Evolutionary conservation across 768 basidiomycete genomes (phyloP), one percentile per base, ranked within the genome.

Genomic region (Gautieria morchelliformis): DNA sequence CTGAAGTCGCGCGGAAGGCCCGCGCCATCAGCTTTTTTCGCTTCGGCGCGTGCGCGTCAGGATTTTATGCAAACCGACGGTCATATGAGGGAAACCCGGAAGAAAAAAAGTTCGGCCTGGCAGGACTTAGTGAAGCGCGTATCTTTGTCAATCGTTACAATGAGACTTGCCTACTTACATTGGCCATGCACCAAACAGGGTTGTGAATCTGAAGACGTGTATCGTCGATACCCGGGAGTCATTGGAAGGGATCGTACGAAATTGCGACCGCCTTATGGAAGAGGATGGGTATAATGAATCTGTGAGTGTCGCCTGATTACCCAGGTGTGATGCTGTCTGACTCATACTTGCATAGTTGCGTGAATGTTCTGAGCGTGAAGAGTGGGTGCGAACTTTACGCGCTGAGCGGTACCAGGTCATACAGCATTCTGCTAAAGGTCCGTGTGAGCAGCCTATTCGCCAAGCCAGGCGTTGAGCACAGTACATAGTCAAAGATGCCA

Each of bases 121-220:
- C 83, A 87, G 58, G 85, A 88, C 60, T 72, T 92, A 20, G 78
- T 84, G 64, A 83, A 82, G 89, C 91, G 59, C 59, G 82, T 69
- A 27, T 55, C 37, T 52, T 59, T 11, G 11, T 49, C 27, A 30
- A 30, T 49, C 6, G 22, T 49, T 10, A 17, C 20, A 4, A 12
- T 47, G 46, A 17, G 24, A 49, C 10, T 22, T 44, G 11, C 11
- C 1, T 44, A 19, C 8, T 44, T 44, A 14, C n/a, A 11, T 20
- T 49, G 27, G 24, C 45, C 35, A 17, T 15, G 47, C 17, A 19
- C 12, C 19, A 14, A 49, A 51, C 57, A 77, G 77, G 60, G 63
- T 78, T 33, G 72, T 75, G 55, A 74, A 72, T 46, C 63, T 76
- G 45, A 74, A 77, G 53, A 63, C 72, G 2, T 70, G 70, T 24